Base-by-base conservation (phyloP, 257 asterid species). In the Rehmannia glutinosa region DNA sequence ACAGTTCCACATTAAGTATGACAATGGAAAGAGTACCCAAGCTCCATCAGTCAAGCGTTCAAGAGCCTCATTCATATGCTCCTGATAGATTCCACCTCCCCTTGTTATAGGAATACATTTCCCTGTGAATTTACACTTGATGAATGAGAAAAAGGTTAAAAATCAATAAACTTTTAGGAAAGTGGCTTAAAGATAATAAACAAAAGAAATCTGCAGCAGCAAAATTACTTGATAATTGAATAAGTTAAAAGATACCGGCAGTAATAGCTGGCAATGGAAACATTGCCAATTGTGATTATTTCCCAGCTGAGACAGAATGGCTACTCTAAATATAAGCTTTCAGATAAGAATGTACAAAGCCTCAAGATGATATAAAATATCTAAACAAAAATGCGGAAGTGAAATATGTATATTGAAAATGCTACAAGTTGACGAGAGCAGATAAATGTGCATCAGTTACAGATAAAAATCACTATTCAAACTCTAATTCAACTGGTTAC, bases 51-150 rank as follows among this genome's bases (percentile, higher is more conserved):
- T 73, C 83, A 94, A 76, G 64, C 87, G 87, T 50, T 85, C 97
- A 76, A 91, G 93, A 69, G 96, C 97, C 83, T 94, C 99, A 53
- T 83, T 83, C 99, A 91, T 94, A 84, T 89, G 95, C 64, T 91
- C 93, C 76, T 94, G 99, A 79, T 91, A 87, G 66, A 94, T 94
- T 64, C 98, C 97, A 55, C 93, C 96, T 15, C 99, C 99, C 62
- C 99, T 84, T 69, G 75, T 89, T 70, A 94, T 82, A 38, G 99
- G 99, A 77, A 94, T 94, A 76, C 99, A 94, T 83, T 94, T 94
- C 70, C 99, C 99, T 94, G 92, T 75, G 70, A 62, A 65, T 21
- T 59, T 41, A 59, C 20, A 53, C 49, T 35, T 43, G 62, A 60
- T 51, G 45, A 51, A 53, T 72, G 62, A 76, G 62, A 21, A 56